phyloP scores from a whole-genome alignment of 1,139 yeast species.

The Zygoascus hellenicus region DNA sequence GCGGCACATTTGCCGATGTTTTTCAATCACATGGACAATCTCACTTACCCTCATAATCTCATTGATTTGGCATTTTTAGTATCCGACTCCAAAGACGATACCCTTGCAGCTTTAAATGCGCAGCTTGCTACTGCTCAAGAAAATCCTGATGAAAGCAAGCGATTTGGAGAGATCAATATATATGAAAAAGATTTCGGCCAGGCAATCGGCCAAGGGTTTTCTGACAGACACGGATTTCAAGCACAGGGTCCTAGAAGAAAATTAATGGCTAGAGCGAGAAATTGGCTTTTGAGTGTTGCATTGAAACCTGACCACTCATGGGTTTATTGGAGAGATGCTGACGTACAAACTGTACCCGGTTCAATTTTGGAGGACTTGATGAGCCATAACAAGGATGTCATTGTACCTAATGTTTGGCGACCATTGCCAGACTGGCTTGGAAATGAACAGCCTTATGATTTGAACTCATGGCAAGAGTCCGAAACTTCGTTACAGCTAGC shows the following conservation, averaged over 20 bases:
- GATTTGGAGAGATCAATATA: slow-evolving; percentile 52
- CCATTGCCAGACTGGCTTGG: slow-evolving; percentile 89
- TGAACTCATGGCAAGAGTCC: slow-evolving; percentile 86
- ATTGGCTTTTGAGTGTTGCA: slow-evolving; percentile 61
- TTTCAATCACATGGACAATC: slow-evolving; percentile 51
- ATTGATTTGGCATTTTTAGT: slow-evolving; percentile 62
- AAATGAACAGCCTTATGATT: slow-evolving; percentile 82
- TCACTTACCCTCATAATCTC: slow-evolving; percentile 61
- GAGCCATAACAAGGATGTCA: slow-evolving; percentile 60
- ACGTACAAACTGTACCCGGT: slow-evolving; percentile 58
- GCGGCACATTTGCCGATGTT: slow-evolving; percentile 63
- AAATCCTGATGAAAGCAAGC: slow-evolving; percentile 54
- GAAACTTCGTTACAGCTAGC: slow-evolving; percentile 81
- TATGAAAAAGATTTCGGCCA: slow-evolving; percentile 63
- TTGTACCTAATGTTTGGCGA: slow-evolving; percentile 88
- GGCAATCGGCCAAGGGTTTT: slow-evolving; percentile 73
- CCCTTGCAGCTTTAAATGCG: slow-evolving; percentile 45
- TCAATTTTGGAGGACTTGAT: slow-evolving; percentile 59
- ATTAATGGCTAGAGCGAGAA: slow-evolving; percentile 67
- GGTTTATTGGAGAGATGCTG: slow-evolving; percentile 80
- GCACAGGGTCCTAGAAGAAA: slow-evolving; percentile 72
- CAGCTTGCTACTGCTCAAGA: slow-evolving; percentile 46
- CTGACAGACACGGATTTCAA: slow-evolving; percentile 68
- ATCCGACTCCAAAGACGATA: slow-evolving; percentile 63
- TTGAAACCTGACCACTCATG: slow-evolving; percentile 64